Conservation (phyloP, 1,284 basidiomycete genomes). For the Rhodotorula glutinis region DNA sequence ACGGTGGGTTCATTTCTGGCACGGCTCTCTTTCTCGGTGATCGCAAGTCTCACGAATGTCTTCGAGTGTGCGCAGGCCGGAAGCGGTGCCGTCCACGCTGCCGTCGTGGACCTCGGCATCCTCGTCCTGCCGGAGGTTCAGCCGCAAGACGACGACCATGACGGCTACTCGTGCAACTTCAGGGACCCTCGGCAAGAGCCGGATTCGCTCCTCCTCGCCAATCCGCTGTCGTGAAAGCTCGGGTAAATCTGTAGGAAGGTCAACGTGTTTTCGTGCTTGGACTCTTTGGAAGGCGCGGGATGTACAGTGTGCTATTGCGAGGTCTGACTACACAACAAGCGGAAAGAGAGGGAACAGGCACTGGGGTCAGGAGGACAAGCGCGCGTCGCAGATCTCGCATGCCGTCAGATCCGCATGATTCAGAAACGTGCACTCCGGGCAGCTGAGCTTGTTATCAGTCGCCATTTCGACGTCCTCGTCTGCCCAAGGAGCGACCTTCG, state of each 20-base stretch:
- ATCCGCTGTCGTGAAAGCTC: no score
- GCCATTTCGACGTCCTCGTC: constrained; percentile 1
- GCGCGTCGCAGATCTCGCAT: constrained; percentile 42
- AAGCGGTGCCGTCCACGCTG: neutral
- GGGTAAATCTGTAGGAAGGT: neutral
- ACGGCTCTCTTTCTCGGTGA: no score
- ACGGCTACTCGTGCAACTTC: neutral
- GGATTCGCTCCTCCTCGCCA: neutral
- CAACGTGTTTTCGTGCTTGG: no score
- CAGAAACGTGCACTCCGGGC: constrained; percentile 44
- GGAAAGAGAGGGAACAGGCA: no score
- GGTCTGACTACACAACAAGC: no score
- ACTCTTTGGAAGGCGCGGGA: no score
- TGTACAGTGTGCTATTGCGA: constrained; percentile 1
- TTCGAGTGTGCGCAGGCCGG: neutral
- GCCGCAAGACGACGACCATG: neutral
- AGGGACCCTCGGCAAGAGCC: neutral
- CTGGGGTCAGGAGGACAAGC: constrained; percentile 3
- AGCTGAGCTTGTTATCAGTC: constrained; percentile 15
- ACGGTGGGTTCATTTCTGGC: constrained; percentile 9
- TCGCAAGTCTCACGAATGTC: no score
- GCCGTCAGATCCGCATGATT: constrained; percentile 35
- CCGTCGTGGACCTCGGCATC: constrained; percentile 9
- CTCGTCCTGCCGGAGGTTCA: neutral
- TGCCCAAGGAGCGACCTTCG: no score